Conservation (phyloP, 257 asterid genomes). For the Cynanchum wilfordii region DNA sequence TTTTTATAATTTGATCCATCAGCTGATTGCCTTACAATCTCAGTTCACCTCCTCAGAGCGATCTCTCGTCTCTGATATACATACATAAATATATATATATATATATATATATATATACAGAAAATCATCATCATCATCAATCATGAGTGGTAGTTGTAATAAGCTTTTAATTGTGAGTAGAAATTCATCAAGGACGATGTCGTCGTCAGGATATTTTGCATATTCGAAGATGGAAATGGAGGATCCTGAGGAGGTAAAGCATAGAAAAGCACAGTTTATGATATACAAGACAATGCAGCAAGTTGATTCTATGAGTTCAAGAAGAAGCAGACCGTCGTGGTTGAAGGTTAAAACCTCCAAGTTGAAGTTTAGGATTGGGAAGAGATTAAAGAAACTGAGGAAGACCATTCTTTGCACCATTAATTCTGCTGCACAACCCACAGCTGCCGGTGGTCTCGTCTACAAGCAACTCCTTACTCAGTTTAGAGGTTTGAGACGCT, state of each 20-base stretch:
- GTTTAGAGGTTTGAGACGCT: constrained; percentile 52
- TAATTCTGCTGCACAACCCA: constrained; percentile 25
- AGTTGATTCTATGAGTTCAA: constrained; percentile 29
- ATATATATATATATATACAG: too few species aligned
- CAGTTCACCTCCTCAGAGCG: constrained; percentile 5
- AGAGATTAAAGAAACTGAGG: constrained; percentile 46
- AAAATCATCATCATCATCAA: constrained; percentile 7
- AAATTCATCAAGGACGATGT: too few species aligned
- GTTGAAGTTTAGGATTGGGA: constrained; percentile 61
- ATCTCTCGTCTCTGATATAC: too few species aligned
- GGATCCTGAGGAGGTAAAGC: constrained; percentile 56
- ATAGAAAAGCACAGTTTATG: constrained; percentile 66
- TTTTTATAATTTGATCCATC: constrained; percentile 1
- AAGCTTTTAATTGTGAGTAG: constrained; percentile 17
- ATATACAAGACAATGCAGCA: constrained; percentile 57
- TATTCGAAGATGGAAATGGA: constrained; percentile 56
- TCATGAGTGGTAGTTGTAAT: constrained; percentile 18
- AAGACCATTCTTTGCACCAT: constrained; percentile 39
- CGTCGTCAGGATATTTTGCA: constrained; percentile 15
- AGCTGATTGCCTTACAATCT: neutral
- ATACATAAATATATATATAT: too few species aligned
- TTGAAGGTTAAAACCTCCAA: constrained; percentile 48
- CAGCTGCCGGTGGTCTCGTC: constrained; percentile 11
- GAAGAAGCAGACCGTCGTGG: constrained; percentile 52
- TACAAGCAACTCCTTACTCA: constrained; percentile 38